Evolutionary conservation across 2,329 filamentous ascomycete species (phyloP).

Genomic region (Penicillium rolfsii): DNA sequence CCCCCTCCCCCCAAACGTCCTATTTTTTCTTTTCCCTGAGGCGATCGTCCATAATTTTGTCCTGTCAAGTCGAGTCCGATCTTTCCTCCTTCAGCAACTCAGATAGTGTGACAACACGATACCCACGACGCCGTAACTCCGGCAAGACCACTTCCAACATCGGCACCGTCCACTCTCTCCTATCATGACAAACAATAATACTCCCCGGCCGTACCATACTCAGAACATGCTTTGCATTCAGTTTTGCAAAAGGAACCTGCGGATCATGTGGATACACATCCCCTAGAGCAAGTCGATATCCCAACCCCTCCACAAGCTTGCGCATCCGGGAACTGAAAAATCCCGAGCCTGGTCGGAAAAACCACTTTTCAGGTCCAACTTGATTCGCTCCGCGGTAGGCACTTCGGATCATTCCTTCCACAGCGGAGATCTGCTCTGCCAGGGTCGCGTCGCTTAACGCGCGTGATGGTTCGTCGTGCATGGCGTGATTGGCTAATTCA

Average conservation of each 20-base stretch:
- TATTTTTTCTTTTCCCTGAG: background rate
- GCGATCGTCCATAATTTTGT: background rate
- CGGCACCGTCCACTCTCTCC: conserved; percentile 77
- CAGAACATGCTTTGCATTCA: conserved; percentile 79
- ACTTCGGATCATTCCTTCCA: conserved; percentile 62
- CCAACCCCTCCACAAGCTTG: conserved; percentile 59
- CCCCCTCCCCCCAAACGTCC: background rate
- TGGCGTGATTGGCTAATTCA: conserved; percentile 85
- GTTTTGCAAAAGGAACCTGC: conserved; percentile 69
- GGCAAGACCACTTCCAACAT: conserved; percentile 76
- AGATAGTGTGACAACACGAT: conserved; percentile 71
- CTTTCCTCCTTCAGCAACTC: conserved; percentile 58
- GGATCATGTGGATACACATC: conserved; percentile 89
- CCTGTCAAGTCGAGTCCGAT: background rate
- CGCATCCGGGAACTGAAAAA: conserved; percentile 78
- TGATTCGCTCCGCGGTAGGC: conserved; percentile 55
- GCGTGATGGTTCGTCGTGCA: conserved; percentile 79
- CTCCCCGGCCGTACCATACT: conserved; percentile 77
- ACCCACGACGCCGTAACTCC: conserved; percentile 70
- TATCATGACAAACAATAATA: conserved; percentile 84
- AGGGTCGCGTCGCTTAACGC: conserved; percentile 64
- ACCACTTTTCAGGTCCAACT: conserved; percentile 57
- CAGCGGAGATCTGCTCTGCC: conserved; percentile 63
- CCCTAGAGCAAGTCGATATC: conserved; percentile 76
- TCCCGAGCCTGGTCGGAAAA: conserved; percentile 82